phyloP scores from a whole-genome alignment of 169 alveolate species.

The Cryptosporidium meleagridis region DNA sequence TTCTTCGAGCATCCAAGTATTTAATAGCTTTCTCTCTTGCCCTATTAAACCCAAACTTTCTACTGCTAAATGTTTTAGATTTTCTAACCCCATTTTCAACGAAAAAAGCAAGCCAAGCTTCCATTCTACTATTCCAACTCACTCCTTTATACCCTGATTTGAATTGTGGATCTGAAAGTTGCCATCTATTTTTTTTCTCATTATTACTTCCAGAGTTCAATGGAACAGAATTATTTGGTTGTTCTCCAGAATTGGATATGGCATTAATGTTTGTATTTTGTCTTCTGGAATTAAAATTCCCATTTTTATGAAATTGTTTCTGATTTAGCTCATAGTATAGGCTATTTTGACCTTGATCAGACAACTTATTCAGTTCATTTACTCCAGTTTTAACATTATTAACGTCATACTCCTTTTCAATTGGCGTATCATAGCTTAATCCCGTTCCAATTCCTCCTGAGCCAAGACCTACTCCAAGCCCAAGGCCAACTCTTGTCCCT shows the following conservation, averaged over 20 bases:
- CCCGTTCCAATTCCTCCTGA: not conserved
- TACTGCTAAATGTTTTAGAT: slow-evolving; percentile 66
- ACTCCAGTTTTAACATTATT: not conserved
- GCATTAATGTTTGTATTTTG: not conserved
- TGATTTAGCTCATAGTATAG: not conserved
- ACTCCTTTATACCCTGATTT: slow-evolving; percentile 69
- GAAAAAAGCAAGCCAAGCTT: slow-evolving; percentile 71
- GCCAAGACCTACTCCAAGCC: not conserved
- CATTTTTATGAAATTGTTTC: not conserved
- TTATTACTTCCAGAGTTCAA: slow-evolving; percentile 1
- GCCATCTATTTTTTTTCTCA: slow-evolving; percentile 66
- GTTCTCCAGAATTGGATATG: not conserved
- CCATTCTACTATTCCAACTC: slow-evolving; percentile 73
- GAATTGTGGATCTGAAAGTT: slow-evolving; percentile 64
- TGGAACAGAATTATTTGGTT: not conserved
- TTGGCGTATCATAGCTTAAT: not conserved
- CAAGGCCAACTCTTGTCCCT: not conserved
- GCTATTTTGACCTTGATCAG: not conserved
- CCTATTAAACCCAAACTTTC: slow-evolving; percentile 68
- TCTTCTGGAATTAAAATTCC: not conserved
- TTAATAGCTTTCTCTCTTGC: slow-evolving; percentile 63
- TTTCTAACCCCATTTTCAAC: slow-evolving; percentile 63
- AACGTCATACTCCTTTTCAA: not conserved
- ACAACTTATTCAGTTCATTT: not conserved
- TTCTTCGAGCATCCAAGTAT: slow-evolving; percentile 56